These are phyloP conservation scores for Rubroboletus satanas DNA, from an alignment of 768 basidiomycete genomes.

Conservation along the genomic window DNA sequence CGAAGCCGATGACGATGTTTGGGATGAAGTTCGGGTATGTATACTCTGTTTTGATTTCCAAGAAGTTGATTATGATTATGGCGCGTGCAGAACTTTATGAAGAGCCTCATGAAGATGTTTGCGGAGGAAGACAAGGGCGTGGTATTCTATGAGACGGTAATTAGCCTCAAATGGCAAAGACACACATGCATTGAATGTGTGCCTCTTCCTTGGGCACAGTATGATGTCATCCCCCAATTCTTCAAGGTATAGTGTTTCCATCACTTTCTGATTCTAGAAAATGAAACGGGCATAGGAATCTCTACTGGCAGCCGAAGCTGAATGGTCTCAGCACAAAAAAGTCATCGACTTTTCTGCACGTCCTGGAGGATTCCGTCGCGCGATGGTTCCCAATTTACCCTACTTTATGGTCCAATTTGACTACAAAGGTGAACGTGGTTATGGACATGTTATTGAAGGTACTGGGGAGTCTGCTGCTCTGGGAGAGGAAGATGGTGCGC, in stretches of 20 bases:
- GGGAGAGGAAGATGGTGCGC: conserved; percentile 59
- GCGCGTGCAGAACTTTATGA: conserved; percentile 63
- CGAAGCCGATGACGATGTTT: conserved; percentile 95
- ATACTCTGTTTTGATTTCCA: neutral
- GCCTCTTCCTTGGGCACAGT: conserved; percentile 86
- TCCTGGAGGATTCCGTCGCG: conserved; percentile 89
- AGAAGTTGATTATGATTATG: conserved; percentile 2
- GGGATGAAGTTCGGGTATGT: conserved; percentile 92
- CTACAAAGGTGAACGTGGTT: conserved; percentile 95
- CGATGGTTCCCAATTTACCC: conserved; percentile 94
- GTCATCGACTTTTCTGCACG: conserved; percentile 88
- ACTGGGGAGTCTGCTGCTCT: conserved; percentile 57
- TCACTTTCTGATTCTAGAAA: neutral
- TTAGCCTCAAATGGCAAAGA: conserved; percentile 79
- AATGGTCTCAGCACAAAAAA: conserved; percentile 99
- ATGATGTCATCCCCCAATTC: conserved; percentile 85
- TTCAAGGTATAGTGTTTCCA: conserved; percentile 60
- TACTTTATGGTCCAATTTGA: conserved; percentile 99
- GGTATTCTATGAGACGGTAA: conserved; percentile 92
- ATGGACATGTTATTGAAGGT: conserved; percentile 97
- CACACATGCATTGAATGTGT: conserved; percentile 95
- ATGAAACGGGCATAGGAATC: conserved; percentile 62
- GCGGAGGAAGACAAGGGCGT: conserved; percentile 91
- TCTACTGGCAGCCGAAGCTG: conserved; percentile 85
- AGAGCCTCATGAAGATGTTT: conserved; percentile 94